These are phyloP conservation scores for Pseudocercospora macadamiae DNA, from an alignment of 2,329 filamentous ascomycete species.

Conservation along the genomic window DNA sequence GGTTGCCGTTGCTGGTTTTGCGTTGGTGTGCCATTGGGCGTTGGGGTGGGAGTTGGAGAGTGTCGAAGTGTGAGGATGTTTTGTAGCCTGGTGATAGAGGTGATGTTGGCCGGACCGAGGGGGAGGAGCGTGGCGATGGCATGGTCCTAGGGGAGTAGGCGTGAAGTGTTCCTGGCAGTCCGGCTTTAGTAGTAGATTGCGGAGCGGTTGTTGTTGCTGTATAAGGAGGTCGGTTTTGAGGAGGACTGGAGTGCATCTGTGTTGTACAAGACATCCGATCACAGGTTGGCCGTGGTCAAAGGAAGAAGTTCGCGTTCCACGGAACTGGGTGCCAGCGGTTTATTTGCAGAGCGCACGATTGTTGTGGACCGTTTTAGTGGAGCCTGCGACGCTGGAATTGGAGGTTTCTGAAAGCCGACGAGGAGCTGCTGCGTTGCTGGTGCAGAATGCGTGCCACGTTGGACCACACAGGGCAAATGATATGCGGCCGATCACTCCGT, in stretches of 20 bases:
- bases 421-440: background rate
- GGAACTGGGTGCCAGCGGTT: background rate
- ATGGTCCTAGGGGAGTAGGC: constrained; percentile 29
- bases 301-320: background rate
- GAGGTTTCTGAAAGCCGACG: background rate
- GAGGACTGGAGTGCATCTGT: constrained; percentile 1
- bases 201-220: background rate
- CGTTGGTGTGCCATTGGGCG: constrained; percentile 31
- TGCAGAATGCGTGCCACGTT: background rate
- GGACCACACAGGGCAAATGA: background rate
- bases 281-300: constrained; percentile 6
- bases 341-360: background rate
- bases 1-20: constrained; percentile 38
- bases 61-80: constrained; percentile 34
- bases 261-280: constrained; percentile 10
- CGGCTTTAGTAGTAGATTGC: no score
- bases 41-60: constrained; percentile 36
- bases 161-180: no score
- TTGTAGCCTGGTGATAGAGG: constrained; percentile 39
- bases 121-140: constrained; percentile 39
- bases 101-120: constrained; percentile 38
- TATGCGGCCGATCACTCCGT: constrained; percentile 1
- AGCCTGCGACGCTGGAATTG: background rate
- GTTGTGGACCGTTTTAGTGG: background rate
- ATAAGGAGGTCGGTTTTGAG: background rate